Conservation (phyloP, 2,329 filamentous ascomycete genomes). For the Talaromyces funiculosus region DNA sequence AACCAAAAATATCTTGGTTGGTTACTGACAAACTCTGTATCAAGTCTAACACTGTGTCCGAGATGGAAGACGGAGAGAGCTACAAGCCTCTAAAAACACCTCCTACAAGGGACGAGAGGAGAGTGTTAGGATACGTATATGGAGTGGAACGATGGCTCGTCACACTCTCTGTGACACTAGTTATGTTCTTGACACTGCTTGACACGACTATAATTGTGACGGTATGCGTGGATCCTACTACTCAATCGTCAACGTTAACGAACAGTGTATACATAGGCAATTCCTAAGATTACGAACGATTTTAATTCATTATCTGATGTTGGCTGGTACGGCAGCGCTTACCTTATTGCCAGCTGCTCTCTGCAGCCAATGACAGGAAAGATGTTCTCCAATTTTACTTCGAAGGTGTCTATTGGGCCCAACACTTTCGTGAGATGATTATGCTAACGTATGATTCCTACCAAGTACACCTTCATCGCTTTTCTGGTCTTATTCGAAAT, state of each 20-base stretch:
- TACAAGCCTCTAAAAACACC: background rate
- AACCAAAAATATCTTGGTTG: background rate
- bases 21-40: background rate
- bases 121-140: background rate
- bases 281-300: constrained; percentile 38
- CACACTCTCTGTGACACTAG: constrained; percentile 37
- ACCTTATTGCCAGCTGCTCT: constrained; percentile 43
- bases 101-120: background rate
- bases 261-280: background rate
- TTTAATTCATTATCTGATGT: constrained; percentile 32
- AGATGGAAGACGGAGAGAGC: background rate
- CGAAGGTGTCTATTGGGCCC: background rate
- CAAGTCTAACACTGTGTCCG: background rate
- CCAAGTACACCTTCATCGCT: constrained; percentile 21
- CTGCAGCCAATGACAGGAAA: constrained; percentile 52
- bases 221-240: constrained; percentile 22
- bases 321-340: constrained; percentile 34
- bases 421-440: constrained; percentile 15
- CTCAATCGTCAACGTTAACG: too few species aligned
- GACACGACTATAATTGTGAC: constrained; percentile 52
- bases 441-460: background rate
- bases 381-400: constrained; percentile 42
- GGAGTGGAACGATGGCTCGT: constrained; percentile 15
- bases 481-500: constrained; percentile 22
- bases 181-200: constrained; percentile 46